A percentile compares a stretch with the other conserved stretches of the same genome.
phyloP scores from a whole-genome alignment of 2,329 filamentous ascomycete genomes.

The Colletotrichum truncatum region DNA sequence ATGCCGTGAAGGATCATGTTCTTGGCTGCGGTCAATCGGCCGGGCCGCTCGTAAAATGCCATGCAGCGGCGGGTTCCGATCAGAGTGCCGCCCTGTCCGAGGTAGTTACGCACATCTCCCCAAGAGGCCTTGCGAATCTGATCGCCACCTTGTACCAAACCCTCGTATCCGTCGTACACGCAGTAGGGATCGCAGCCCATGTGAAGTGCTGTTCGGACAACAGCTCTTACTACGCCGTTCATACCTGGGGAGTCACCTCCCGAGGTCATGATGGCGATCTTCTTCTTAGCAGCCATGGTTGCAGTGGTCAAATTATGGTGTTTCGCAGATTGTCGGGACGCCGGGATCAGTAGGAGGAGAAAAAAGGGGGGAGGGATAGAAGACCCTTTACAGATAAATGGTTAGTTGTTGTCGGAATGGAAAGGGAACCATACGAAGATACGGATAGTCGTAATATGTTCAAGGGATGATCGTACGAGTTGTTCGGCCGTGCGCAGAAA shows the following conservation, averaged over 20 bases:
- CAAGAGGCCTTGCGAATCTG: constrained; percentile 89
- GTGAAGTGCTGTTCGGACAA: constrained; percentile 91
- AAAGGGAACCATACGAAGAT: neutral
- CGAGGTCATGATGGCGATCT: constrained; percentile 92
- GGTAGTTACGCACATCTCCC: constrained; percentile 94
- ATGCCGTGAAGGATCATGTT: constrained; percentile 95
- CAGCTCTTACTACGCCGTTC: constrained; percentile 89
- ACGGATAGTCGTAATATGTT: constrained; percentile 8
- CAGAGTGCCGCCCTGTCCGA: constrained; percentile 92
- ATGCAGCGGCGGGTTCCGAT: constrained; percentile 95
- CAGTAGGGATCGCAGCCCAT: constrained; percentile 82
- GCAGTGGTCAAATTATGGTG: neutral
- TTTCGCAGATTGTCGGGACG: constrained; percentile 6
- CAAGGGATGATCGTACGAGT: constrained; percentile 22
- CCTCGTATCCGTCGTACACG: constrained; percentile 95
- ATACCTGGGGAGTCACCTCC: constrained; percentile 95
- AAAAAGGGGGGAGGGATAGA: neutral
- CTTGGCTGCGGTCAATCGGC: constrained; percentile 86
- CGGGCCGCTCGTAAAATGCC: constrained; percentile 88
- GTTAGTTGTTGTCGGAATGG: constrained; percentile 5
- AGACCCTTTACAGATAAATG: neutral
- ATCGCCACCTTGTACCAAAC: constrained; percentile 87
- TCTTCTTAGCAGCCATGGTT: constrained; percentile 61
- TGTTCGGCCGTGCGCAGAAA: constrained; percentile 10
- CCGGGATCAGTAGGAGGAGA: constrained; percentile 13